phyloP scores from a whole-genome alignment of 768 basidiomycete genomes.

The Lyophyllum decastes region DNA sequence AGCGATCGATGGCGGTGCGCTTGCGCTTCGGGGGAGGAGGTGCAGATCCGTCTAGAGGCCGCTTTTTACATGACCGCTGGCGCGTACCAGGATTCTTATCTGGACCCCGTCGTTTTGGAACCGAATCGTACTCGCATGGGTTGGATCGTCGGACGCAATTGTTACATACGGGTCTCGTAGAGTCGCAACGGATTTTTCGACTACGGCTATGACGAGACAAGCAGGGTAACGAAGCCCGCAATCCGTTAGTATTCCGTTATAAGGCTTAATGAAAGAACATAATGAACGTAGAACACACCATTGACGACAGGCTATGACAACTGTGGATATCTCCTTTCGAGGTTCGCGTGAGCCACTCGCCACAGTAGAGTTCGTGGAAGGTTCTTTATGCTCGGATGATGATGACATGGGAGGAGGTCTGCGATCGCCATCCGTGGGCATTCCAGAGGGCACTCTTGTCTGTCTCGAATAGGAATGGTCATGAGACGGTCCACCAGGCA shows the following conservation, averaged over 20 bases:
- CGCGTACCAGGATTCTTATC: slow-evolving; percentile 86
- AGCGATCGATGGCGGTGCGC: slow-evolving; percentile 32
- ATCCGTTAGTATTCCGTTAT: slow-evolving; percentile 37
- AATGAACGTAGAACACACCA: slow-evolving; percentile 56
- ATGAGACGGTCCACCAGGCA: slow-evolving; percentile 47
- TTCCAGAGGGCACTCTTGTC: slow-evolving; percentile 27
- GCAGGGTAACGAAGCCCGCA: slow-evolving; percentile 30
- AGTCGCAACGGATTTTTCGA: slow-evolving; percentile 87
- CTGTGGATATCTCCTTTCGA: slow-evolving; percentile 62
- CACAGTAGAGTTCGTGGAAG: slow-evolving; percentile 29
- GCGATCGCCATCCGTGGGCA: slow-evolving; percentile 32
- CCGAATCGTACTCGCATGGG: slow-evolving; percentile 77
- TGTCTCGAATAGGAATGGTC: slow-evolving; percentile 41
- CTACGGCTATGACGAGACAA: slow-evolving; percentile 57
- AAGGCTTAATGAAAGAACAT: slow-evolving; percentile 40
- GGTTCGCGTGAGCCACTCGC: slow-evolving; percentile 35
- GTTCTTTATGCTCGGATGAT: slow-evolving; percentile 34
- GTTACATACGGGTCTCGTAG: slow-evolving; percentile 76
- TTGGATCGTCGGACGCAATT: slow-evolving; percentile 81
- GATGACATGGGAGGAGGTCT: slow-evolving; percentile 33
- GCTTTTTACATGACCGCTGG: slow-evolving; percentile 84
- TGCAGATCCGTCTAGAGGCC: slow-evolving; percentile 55
- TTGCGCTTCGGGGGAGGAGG: slow-evolving; percentile 57
- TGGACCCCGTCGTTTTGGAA: slow-evolving; percentile 81
- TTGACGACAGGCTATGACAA: slow-evolving; percentile 84